Evolutionary conservation across 2,329 filamentous ascomycete genomes (phyloP), one percentile per base, ranked within the genome.

Genomic region (Trichophyton verrucosum): DNA sequence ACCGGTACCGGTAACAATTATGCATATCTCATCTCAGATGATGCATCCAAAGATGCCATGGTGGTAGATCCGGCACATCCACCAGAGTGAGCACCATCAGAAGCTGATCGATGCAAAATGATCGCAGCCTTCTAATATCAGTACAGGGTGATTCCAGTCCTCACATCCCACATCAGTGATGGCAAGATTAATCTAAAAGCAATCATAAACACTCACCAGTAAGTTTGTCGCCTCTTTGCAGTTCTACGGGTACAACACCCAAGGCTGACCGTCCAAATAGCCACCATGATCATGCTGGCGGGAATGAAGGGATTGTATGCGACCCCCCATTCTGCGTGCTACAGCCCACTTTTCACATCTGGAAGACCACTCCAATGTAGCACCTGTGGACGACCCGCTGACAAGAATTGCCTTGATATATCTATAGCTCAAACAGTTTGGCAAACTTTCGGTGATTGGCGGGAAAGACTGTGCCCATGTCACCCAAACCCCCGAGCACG

Each of bases 201-300:
- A 57, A 95, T 99, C 70, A 86, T 97, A 69, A 99, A 99, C 72
- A 99, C 94, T 1, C 94, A 99, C 70, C 92, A 97, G 91, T 96
- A 78, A 75, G 88, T 74, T 24, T 55, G 49, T 59, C 40, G 15
- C 24, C 42, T 20, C 15, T 30, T 8, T 33, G 22, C 11, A 55
- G 13, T 44, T 42, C 13, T 9, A 15, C 22, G 46, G 46, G 13
- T 24, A 27, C n/a, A 24, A 13, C 15, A 27, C 9, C 13, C 6
- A 2, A 49, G 46, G n/a, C 57, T 69, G 47, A 68, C 22, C 59
- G 42, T 36, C 42, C 51, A 44, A 33, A 24, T 63, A 96, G 91
- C 72, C 94, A 99, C 72, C 87, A 86, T 80, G 94, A 99, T 67
- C 94, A 99, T 74, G 87, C 94, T 0, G 94, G 94, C 64, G 94